These are phyloP conservation scores for Xylaria curta DNA, from an alignment of 495 filamentous ascomycete species.

Conservation along the genomic window DNA sequence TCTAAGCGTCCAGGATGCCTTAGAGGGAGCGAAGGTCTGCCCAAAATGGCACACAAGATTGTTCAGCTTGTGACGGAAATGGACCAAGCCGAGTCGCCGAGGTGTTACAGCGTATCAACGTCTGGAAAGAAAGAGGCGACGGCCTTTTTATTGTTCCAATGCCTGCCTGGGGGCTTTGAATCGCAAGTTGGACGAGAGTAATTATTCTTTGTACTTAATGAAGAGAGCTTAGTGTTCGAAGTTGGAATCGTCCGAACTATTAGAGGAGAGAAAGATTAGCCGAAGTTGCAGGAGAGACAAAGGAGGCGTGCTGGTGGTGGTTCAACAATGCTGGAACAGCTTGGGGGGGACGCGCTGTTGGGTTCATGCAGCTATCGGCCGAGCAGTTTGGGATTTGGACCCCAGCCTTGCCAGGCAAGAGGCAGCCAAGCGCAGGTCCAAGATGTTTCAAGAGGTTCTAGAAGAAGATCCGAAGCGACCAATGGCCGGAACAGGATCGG, in stretches of 20 bases:
- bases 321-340: neutral
- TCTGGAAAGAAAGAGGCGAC: neutral
- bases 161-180: conserved; percentile 8
- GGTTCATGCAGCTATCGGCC: conserved; percentile 12
- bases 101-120: neutral
- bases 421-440: conserved; percentile 15
- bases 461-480: conserved; percentile 21
- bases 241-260: conserved; percentile 22
- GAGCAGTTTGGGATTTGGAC: neutral
- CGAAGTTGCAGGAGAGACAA: conserved; percentile 23
- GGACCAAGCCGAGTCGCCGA: conserved; percentile 2
- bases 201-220: conserved; percentile 18
- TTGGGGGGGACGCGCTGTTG: neutral
- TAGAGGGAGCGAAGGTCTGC: neutral
- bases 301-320: conserved; percentile 4
- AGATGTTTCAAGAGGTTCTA: conserved; percentile 24
- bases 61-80: neutral
- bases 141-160: conserved; percentile 12
- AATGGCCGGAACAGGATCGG: neutral
- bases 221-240: conserved; percentile 22
- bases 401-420: conserved; percentile 6
- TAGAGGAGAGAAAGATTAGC: conserved; percentile 23
- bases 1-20: neutral
- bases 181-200: neutral
- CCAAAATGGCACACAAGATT: conserved; percentile 16